These are phyloP conservation scores for Ceratocystis albifundus DNA, from an alignment of 2,329 filamentous ascomycete species.

Conservation along the genomic window DNA sequence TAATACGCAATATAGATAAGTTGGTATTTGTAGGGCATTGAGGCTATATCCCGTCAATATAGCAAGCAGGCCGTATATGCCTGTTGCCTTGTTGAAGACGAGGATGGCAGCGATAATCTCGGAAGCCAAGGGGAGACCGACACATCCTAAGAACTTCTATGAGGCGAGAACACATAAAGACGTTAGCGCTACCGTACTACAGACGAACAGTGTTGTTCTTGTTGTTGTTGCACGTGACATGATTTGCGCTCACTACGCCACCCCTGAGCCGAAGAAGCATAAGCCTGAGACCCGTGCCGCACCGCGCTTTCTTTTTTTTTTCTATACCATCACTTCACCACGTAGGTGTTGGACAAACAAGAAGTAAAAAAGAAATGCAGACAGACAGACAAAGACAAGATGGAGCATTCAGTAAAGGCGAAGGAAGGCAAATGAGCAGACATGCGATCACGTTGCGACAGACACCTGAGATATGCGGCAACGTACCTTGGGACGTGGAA, in stretches of 20 bases:
- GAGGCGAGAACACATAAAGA: not conserved
- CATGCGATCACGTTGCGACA: not conserved
- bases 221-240: too few species aligned
- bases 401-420: not conserved
- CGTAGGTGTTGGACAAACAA: not conserved
- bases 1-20: conserved; percentile 78
- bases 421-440: not conserved
- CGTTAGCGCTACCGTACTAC: not conserved
- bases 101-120: conserved; percentile 74
- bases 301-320: not conserved
- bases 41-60: conserved; percentile 77
- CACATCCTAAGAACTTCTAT: conserved; percentile 73
- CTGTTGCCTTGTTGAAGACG: conserved; percentile 84
- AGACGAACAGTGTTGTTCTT: not conserved
- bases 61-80: conserved; percentile 79
- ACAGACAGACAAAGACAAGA: not conserved
- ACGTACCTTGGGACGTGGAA: conserved; percentile 35
- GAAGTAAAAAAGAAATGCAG: not conserved
- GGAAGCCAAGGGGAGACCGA: conserved; percentile 75
- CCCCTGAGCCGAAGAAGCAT: not conserved
- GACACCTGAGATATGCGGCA: not conserved
- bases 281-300: conserved; percentile 2
- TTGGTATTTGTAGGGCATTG: conserved; percentile 71
- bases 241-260: not conserved
- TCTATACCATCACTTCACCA: not conserved